Evolutionary conservation across 495 filamentous ascomycete species (phyloP).

Genomic region (Lasiosphaeriaceae sp.): DNA sequence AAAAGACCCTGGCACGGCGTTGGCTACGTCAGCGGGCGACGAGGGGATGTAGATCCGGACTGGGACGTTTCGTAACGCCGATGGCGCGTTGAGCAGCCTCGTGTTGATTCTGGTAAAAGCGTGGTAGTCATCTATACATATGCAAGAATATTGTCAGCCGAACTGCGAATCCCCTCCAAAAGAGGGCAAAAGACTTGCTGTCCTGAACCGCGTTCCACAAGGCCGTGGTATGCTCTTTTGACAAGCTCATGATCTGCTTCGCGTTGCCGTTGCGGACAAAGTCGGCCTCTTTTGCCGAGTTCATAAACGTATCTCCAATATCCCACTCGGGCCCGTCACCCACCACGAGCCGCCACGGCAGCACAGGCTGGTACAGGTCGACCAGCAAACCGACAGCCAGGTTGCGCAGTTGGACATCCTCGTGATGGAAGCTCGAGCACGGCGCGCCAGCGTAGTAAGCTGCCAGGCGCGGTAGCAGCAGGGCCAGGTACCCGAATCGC

Average conservation of each 20-base stretch:
- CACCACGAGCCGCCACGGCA: conserved; percentile 77
- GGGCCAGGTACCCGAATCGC: conserved; percentile 66
- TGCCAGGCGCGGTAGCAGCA: conserved; percentile 74
- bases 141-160: neutral
- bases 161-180: no score
- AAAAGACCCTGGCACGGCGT: conserved; percentile 43
- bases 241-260: conserved; percentile 87
- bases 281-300: conserved; percentile 93
- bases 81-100: conserved; percentile 72
- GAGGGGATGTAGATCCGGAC: conserved; percentile 85
- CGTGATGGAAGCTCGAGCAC: conserved; percentile 79
- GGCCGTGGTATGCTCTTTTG: conserved; percentile 78
- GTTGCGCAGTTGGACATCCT: conserved; percentile 64
- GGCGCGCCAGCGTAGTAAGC: conserved; percentile 63
- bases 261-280: conserved; percentile 88
- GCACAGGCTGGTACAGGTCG: conserved; percentile 63
- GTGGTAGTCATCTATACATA: conserved; percentile 60
- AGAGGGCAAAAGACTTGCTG: conserved; percentile 57
- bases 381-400: conserved; percentile 83
- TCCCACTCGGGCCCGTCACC: conserved; percentile 59
- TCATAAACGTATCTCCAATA: conserved; percentile 85
- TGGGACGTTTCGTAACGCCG: conserved; percentile 75
- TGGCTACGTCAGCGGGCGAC: conserved; percentile 41
- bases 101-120: conserved; percentile 70
- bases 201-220: conserved; percentile 83